A percentile compares a stretch with the other conserved stretches of the same genome.
Evolutionary conservation across 169 alveolate genomes (phyloP).

Genomic region (Cryptosporidium felis): DNA sequence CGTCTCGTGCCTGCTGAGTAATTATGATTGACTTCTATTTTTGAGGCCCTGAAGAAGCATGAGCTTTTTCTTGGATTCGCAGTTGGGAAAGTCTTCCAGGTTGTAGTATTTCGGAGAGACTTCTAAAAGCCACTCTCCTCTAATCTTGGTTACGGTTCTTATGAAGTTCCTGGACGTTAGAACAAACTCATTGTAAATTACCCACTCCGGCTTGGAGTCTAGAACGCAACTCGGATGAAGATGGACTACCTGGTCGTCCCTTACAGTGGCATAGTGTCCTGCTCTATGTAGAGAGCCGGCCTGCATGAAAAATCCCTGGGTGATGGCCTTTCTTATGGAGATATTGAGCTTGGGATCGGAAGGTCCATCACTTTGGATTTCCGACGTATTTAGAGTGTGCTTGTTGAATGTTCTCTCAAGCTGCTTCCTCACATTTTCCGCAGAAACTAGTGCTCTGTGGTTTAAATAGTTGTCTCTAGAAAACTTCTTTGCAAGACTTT

Average conservation of each 20-base stretch:
- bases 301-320: constrained; percentile 93
- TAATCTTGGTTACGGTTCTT: constrained; percentile 91
- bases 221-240: constrained; percentile 97
- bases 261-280: constrained; percentile 93
- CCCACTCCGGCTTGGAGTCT: constrained; percentile 96
- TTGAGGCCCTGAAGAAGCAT: too few relatives aligned
- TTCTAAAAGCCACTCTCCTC: constrained; percentile 91
- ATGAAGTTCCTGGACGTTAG: constrained; percentile 95
- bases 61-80: constrained; percentile 81
- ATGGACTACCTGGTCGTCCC: constrained; percentile 95
- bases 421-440: constrained; percentile 89
- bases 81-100: constrained; percentile 82
- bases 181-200: constrained; percentile 95
- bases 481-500: constrained; percentile 84
- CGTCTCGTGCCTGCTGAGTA: too few relatives aligned
- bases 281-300: constrained; percentile 89
- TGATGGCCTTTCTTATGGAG: constrained; percentile 80
- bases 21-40: too few relatives aligned
- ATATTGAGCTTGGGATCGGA: constrained; percentile 73
- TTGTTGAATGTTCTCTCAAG: constrained; percentile 84
- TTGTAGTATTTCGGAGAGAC: constrained; percentile 88
- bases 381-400: constrained; percentile 76
- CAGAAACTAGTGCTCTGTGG: constrained; percentile 89
- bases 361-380: constrained; percentile 35
- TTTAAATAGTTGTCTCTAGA: constrained; percentile 89